Base-by-base conservation (phyloP, 305 asterid genomes). In the Nicotiana rustica region DNA sequence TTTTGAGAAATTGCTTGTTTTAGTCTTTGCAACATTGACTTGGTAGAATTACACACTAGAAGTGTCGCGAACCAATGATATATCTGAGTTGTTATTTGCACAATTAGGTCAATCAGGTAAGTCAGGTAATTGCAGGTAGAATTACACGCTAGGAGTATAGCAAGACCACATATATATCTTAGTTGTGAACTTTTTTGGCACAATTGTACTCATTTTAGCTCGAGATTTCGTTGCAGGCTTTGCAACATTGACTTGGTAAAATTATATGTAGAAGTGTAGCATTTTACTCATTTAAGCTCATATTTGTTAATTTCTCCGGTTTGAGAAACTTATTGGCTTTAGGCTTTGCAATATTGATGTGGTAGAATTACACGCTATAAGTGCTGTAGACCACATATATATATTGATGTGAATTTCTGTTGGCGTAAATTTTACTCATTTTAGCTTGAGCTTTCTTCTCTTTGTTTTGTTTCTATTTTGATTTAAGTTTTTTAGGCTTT, bases 341-440 rank as follows among this genome's bases (percentile, higher is more conserved):
- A 38, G 47, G 10, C 2, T 38, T 38, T 38, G 10, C 47, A 38
- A 6, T 38, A 38, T 38, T 38, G 47, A 38, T 9, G 2, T 38
- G 47, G 47, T 38, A 38, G 10, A 38, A 38, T 38, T 38, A 38
- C 47, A 38, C 2, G 10, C 10, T 38, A 6, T 38, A 38, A 38
- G 47, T 38, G 47, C 6, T 38, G 10, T 38, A 38, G 47, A 38
- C 47, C 47, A 10, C 3, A 17, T 12, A 41, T 70, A 70, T n/a
- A 18, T 41, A 5, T 70, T 69, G 47, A 9, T 38, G 47, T 38
- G 10, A 6, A 71, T 21, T 5, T 12, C 10, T 71, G 13, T 70
- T 41, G 36, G 61, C 59, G n/a, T 71, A 21, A 71, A 47, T 71
- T 71, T 71, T 71, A 47, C 47, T 38, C 47, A 38, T 38, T 38